A percentile compares a stretch with the other conserved stretches of the same genome.
Conservation (phyloP, 73 alveolate genomes). For the Symbiodinium pilosum region DNA sequence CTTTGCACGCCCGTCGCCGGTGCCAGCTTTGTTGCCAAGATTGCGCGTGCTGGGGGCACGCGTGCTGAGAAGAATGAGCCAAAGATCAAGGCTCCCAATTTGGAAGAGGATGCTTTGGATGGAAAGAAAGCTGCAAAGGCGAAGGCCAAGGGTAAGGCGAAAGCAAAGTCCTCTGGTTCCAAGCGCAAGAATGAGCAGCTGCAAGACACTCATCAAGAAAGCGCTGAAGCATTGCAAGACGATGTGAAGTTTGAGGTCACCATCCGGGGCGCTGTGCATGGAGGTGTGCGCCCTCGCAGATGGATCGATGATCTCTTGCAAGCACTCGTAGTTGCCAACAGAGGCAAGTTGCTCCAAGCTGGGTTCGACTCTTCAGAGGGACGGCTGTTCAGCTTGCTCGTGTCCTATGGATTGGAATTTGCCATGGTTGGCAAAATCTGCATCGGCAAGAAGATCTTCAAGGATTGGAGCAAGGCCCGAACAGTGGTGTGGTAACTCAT, state of each 20-base stretch:
- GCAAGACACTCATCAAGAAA: no score
- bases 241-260: neutral
- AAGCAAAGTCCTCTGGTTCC: neutral
- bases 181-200: no score
- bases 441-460: constrained; percentile 4
- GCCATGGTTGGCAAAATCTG: neutral
- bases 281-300: neutral
- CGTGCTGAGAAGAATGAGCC: neutral
- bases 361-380: neutral
- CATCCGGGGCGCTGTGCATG: no score
- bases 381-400: neutral
- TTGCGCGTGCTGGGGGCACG: neutral
- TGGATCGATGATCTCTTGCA: constrained; percentile 12
- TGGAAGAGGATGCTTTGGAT: neutral
- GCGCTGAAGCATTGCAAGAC: neutral
- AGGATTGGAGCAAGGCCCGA: constrained; percentile 28
- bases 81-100: neutral
- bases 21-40: neutral
- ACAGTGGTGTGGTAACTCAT: neutral
- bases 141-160: constrained; percentile 10
- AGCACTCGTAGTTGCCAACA: neutral
- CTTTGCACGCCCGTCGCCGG: neutral
- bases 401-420: neutral
- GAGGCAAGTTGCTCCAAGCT: neutral
- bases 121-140: neutral